These are phyloP conservation scores for Phlebopus sp. DNA, from an alignment of 1,284 basidiomycete genomes.

Conservation along the genomic window DNA sequence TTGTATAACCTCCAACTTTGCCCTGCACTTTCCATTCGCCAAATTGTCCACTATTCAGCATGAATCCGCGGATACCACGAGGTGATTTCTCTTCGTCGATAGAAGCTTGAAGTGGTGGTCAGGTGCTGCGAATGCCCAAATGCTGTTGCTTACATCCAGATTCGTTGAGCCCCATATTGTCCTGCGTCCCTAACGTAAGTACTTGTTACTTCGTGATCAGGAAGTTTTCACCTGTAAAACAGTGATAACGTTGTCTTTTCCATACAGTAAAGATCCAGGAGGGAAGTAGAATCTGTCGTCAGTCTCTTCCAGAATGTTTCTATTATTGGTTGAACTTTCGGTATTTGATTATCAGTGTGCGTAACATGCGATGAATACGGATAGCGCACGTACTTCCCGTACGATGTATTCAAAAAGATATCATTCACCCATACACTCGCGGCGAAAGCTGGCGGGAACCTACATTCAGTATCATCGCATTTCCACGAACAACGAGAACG, in stretches of 20 bases:
- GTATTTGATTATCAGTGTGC: slow-evolving; percentile 2
- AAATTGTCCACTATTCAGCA: slow-evolving; percentile 58
- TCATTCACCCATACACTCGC: slow-evolving; percentile 80
- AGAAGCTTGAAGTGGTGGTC: slow-evolving; percentile 14
- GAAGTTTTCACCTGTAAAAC: slow-evolving; percentile 55
- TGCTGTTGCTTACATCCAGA: slow-evolving; percentile 39
- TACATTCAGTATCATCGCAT: neutral
- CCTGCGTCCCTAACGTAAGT: slow-evolving; percentile 37
- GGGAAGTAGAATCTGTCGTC: slow-evolving; percentile 67
- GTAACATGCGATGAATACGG: neutral
- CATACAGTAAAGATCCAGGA: slow-evolving; percentile 42
- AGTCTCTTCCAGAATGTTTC: slow-evolving; percentile 55
- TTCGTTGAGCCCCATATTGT: slow-evolving; percentile 79
- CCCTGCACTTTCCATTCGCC: slow-evolving; percentile 79
- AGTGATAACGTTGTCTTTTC: slow-evolving; percentile 70
- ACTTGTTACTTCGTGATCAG: neutral
- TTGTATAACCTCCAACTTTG: slow-evolving; percentile 72
- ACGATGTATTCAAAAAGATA: slow-evolving; percentile 67
- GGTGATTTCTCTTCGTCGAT: slow-evolving; percentile 55
- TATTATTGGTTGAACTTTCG: slow-evolving; percentile 60
- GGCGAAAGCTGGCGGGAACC: slow-evolving; percentile 52
- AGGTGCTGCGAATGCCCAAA: slow-evolving; percentile 13
- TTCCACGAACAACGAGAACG: slow-evolving; percentile 10
- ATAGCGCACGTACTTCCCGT: slow-evolving; percentile 54
- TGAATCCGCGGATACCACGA: slow-evolving; percentile 75